Evolutionary conservation across 1,284 basidiomycete genomes (phyloP).

Genomic region (Rhizoctonia solani): DNA sequence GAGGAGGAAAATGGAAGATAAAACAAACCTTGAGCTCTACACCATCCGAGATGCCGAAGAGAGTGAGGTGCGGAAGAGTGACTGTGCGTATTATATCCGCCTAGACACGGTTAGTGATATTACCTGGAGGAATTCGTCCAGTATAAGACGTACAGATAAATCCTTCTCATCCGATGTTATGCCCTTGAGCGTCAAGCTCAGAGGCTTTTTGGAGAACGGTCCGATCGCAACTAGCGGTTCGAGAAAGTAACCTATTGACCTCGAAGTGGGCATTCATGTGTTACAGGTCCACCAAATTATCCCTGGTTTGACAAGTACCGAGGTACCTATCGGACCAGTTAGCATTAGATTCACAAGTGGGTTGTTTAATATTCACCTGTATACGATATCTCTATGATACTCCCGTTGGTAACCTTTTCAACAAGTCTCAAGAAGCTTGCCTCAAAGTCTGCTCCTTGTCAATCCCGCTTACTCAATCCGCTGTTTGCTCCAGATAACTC

Average conservation of each 20-base stretch:
- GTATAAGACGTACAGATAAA: conserved; percentile 65
- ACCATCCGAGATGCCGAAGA: conserved; percentile 87
- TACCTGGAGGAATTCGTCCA: too few species aligned
- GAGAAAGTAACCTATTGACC: conserved; percentile 92
- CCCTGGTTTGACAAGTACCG: conserved; percentile 89
- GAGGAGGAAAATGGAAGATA: conserved; percentile 26
- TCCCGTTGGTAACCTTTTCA: conserved; percentile 95
- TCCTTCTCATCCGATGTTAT: conserved; percentile 90
- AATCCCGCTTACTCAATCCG: background rate
- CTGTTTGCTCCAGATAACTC: conserved; percentile 39
- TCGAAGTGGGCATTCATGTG: conserved; percentile 88
- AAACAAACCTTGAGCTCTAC: conserved; percentile 74
- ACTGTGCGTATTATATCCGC: conserved; percentile 91
- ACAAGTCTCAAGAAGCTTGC: conserved; percentile 86
- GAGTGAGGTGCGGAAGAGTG: conserved; percentile 86
- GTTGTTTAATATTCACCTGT: conserved; percentile 82
- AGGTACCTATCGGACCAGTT: conserved; percentile 68
- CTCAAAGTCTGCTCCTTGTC: conserved; percentile 75
- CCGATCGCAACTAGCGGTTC: conserved; percentile 90
- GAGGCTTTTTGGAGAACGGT: conserved; percentile 89
- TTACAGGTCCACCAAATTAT: conserved; percentile 83
- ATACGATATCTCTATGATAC: conserved; percentile 93
- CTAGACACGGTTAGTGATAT: conserved; percentile 49
- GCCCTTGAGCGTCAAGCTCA: conserved; percentile 81
- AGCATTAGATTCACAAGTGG: conserved; percentile 7